phyloP scores from a whole-genome alignment of 768 basidiomycete species.

The Xerocomellus chrysenteron region DNA sequence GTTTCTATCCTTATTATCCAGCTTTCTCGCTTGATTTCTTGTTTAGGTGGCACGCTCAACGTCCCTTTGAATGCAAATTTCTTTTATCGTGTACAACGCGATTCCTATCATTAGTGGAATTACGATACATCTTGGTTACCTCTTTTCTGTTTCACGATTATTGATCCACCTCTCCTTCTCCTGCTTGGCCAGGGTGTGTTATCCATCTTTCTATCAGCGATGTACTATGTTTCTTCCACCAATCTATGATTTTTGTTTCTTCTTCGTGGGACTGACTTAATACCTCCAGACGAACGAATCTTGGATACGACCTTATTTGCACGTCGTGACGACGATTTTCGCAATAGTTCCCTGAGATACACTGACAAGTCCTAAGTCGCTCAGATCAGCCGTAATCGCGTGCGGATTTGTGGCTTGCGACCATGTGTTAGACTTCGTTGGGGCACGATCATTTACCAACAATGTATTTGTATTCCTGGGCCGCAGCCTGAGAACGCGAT shows the following conservation, averaged over 20 bases:
- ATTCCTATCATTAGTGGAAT: conserved; percentile 7
- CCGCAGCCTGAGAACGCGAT: no score
- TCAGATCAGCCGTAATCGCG: no score
- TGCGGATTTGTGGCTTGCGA: no score
- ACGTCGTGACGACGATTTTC: not conserved
- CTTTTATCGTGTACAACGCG: not conserved
- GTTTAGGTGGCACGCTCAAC: conserved; percentile 11
- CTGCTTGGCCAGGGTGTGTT: conserved; percentile 27
- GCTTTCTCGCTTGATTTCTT: conserved; percentile 20
- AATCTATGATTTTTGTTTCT: conserved; percentile 11
- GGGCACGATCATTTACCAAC: no score
- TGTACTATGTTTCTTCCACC: conserved; percentile 19
- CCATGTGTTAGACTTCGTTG: no score
- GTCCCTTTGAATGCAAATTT: conserved; percentile 3
- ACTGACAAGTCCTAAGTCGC: no score
- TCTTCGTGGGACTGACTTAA: not conserved
- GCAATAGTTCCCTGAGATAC: no score
- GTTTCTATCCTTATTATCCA: conserved; percentile 31
- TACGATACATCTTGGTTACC: conserved; percentile 9
- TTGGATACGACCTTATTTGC: not conserved
- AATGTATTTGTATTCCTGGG: no score
- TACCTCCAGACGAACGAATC: not conserved
- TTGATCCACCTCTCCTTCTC: conserved; percentile 3
- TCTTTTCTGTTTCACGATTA: not conserved
- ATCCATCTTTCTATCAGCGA: conserved; percentile 3